Base-by-base conservation (phyloP, 2,329 filamentous ascomycete genomes). In the Fusarium sambucinum region DNA sequence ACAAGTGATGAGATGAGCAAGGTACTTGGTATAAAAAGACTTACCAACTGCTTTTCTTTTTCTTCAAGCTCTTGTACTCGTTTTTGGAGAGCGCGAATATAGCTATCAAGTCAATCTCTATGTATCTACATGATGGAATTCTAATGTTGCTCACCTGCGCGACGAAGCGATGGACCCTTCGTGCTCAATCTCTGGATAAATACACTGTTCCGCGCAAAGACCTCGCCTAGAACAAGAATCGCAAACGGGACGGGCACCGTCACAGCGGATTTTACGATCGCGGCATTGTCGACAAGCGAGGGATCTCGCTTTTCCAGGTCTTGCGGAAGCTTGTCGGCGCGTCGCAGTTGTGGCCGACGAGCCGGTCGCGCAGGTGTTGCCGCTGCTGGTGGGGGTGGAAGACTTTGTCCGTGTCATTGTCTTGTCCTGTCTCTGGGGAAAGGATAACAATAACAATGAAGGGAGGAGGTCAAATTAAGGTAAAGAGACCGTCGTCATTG, bases 251-350 rank as follows among this genome's bases (percentile, higher is more conserved):
- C 73, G 68, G 11, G 73, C 73, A 16, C 73, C 73, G 55, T 74
- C 73, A 56, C 73, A 74, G 50, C 73, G 73, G 17, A 74, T 74
- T 66, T 74, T 74, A 63, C 73, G 73, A 55, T 74, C 73, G 59
- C 73, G 73, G 72, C 73, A 74, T 47, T 74, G 73, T 46, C 73
- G 66, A 45, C 73, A 74, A 10, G 73, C 73, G 27, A 74, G 55
- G 32, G 73, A 74, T 53, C 73, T 68, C 55, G 73, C 73, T 44
- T 74, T 74, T 52, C 71, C 70, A 21, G 73, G 56, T 30, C 61
- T 64, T 17, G 33, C 40, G 16, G 60, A 37, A 35, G 60, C 30
- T 32, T 64, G 61, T 48, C 73, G 73, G 63, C 66, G 68, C 48
- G 57, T 45, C 46, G 47, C 66, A 53, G 73, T 58, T 32, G 69